Percentiles rank a stretch among this genome's conserved stretches.
phyloP scores from a whole-genome alignment of 805 yeast genomes.

The Cyberlindnera saturnus region DNA sequence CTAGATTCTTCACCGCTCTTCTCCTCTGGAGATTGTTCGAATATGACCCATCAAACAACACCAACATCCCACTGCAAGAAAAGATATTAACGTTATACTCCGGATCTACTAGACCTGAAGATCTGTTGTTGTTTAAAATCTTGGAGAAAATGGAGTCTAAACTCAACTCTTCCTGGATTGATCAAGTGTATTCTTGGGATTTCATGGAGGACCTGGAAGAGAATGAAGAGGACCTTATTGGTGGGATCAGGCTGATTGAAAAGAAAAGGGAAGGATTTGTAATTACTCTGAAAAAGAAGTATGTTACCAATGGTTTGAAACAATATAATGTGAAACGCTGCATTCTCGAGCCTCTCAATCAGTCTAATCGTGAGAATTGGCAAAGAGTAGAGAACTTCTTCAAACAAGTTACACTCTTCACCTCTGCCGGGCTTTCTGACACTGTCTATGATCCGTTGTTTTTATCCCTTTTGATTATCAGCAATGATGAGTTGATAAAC shows the following conservation, averaged over 20 bases:
- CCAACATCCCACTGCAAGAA: conserved; percentile 42
- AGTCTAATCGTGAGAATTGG: conserved; percentile 20
- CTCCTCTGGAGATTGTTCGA: conserved; percentile 44
- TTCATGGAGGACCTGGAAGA: conserved; percentile 34
- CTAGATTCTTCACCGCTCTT: conserved; percentile 39
- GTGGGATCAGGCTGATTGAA: conserved; percentile 40
- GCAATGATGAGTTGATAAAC: conserved; percentile 56
- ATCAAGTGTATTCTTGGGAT: conserved; percentile 60
- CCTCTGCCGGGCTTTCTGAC: conserved; percentile 19
- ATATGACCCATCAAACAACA: conserved; percentile 37
- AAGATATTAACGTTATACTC: conserved; percentile 46
- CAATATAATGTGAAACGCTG: conserved; percentile 27
- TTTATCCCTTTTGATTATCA: conserved; percentile 51
- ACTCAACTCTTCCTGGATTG: conserved; percentile 57
- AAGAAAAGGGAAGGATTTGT: conserved; percentile 42
- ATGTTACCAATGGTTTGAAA: conserved; percentile 43
- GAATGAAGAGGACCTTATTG: conserved; percentile 40
- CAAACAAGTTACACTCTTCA: conserved; percentile 13
- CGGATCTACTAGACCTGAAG: conserved; percentile 61
- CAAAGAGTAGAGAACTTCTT: conserved; percentile 26
- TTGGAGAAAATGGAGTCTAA: conserved; percentile 53
- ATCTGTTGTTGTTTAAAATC: conserved; percentile 51
- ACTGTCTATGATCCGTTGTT: conserved; percentile 66
- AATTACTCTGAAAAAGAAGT: conserved; percentile 43
- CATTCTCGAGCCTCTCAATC: conserved; percentile 22